Evolutionary conservation across 1,139 yeast species (phyloP), one percentile per base, ranked within the genome.

Genomic region (Zygosaccharomyces sapae): DNA sequence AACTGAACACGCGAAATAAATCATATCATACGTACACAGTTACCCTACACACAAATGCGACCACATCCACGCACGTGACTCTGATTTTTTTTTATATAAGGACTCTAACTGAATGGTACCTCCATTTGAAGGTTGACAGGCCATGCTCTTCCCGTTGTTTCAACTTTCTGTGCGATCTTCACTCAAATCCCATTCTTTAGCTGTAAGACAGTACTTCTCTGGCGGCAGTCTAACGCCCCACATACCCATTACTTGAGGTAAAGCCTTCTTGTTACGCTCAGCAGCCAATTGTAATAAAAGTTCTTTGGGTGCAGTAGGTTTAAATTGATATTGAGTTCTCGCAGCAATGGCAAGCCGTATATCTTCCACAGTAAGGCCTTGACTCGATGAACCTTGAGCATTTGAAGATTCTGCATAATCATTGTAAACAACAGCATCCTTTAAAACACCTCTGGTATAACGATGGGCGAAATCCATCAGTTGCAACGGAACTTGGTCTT

Each of bases 191-290:
- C 65, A 62, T 34, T 61, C 64, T 47, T 61, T 62, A n/a, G 66
- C 66, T 1, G 96, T 89, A 48, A 92, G 70, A 68, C 97, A 92
- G 70, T 89, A 90, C 76, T 90, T 92, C 71, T 92, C 98, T 7
- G 98, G 98, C 3, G 99, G 99, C 48, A 94, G 73, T 53, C 97
- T 79, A 47, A 92, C 75, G 19, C 98, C 98, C 84, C 92, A 90
- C 47, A 85, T 80, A 24, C 95, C 94, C 66, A 89, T 83, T 27
- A 92, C 92, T 6, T 94, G 88, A 4, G 99, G 99, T 50, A 92
- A 73, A 0, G 95, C 83, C 63, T 86, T 83, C 57, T 88, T 82
- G 66, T 92, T 92, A 56, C 96, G 75, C 63, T 94, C 98, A 33
- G 83, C 86, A 0, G 98, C 98, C 58, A 92, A 72, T 66, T 92